Evolutionary conservation across 306 rosid genomes (phyloP).

Genomic region (Acacia crassicarpa): DNA sequence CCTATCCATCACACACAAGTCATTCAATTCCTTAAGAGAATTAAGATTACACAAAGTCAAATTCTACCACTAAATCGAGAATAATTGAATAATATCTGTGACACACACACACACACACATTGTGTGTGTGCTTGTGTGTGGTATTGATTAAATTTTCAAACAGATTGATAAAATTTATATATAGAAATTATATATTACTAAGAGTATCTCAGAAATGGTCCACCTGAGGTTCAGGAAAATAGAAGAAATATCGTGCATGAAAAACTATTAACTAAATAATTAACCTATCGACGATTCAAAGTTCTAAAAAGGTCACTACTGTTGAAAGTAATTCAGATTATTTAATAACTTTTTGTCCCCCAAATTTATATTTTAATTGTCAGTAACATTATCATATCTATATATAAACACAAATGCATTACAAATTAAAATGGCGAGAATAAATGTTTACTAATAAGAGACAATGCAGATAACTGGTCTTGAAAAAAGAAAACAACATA

Average conservation of each 20-base stretch:
- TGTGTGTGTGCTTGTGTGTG: too few species aligned
- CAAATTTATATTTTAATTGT: not conserved
- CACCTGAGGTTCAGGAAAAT: not conserved
- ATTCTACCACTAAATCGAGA: not conserved
- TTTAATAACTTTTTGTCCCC: not conserved
- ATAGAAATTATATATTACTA: not conserved
- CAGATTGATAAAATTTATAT: not conserved
- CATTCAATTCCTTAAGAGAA: not conserved
- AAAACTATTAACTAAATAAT: not conserved
- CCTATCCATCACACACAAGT: not conserved
- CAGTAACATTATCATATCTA: not conserved
- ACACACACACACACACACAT: not conserved
- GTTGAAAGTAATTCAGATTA: not conserved
- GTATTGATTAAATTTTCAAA: not conserved
- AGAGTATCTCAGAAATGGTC: not conserved
- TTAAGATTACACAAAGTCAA: not conserved
- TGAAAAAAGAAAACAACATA: too few species aligned
- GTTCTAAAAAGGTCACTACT: not conserved
- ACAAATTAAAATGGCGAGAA: too few species aligned
- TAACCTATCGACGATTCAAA: not conserved
- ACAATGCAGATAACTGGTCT: too few species aligned
- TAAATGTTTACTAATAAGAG: too few species aligned
- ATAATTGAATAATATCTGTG: not conserved
- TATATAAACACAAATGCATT: too few species aligned
- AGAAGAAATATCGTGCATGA: not conserved